Evolutionary conservation across 2,329 filamentous ascomycete species (phyloP), one percentile per base, ranked within the genome.

Genomic region (Diaporthe aspalathi): DNA sequence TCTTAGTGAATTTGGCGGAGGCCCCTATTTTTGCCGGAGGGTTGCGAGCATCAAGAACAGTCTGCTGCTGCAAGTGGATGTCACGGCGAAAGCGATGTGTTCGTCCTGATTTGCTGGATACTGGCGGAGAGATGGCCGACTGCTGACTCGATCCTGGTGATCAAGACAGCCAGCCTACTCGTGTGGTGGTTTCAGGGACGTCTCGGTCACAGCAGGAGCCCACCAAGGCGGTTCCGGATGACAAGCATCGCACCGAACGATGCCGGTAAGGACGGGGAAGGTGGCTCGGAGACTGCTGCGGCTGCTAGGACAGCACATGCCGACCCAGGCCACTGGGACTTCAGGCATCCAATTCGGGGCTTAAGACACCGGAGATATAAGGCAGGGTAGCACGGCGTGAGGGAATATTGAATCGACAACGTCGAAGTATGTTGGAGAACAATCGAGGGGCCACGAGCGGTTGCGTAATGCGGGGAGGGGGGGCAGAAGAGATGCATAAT

Each of bases 111-210:
- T 63, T 49, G 43, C 20, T 65, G 43, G 29, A 38, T 24, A 38
- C n/a, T 29, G 43, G 45, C 29, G 60, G 45, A 38, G 45, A 65
- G 29, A 11, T 38, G 35, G 38, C 29, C 40, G n/a, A 12, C 16
- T 38, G 40, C 43, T 68, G 66, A 68, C 66, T 68, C 66, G 52
- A 27, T 14, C 29, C 40, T 45, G 66, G 29, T 38, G 32, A 50
- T 65, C 60, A 35, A 38, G 60, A 50, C n/a, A 20, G 43, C 49
- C 7, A 57, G 29, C 27, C 52, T 49, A 57, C 52, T 53, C 29
- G 65, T 45, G 65, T 24, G 43, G 50, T 68, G 50, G 65, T 68
- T 56, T 47, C 65, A 68, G 65, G 11, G 65, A 24, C 27, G 66
- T 56, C 53, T 68, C 66, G 40, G 49, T 5, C 52, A 56, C 35